phyloP scores from a whole-genome alignment of 1,139 yeast genomes.

The Pichia sp. region DNA sequence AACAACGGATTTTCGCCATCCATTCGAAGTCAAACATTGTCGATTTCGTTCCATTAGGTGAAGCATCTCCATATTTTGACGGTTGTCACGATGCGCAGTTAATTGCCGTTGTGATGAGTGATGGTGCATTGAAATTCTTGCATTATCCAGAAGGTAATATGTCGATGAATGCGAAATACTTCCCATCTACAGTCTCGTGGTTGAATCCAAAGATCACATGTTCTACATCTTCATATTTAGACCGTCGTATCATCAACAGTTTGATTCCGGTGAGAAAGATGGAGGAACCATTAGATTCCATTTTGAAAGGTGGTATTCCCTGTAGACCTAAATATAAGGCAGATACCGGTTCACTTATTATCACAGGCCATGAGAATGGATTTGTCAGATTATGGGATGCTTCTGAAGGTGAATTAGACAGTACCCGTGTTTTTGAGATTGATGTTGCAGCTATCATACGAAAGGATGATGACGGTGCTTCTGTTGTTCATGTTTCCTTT shows the following conservation, averaged over 20 bases:
- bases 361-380: constrained; percentile 85
- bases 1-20: constrained; percentile 53
- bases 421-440: constrained; percentile 56
- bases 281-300: constrained; percentile 29
- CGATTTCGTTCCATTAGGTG: constrained; percentile 51
- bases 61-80: constrained; percentile 60
- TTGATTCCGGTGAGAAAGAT: constrained; percentile 30
- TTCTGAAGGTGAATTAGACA: constrained; percentile 71
- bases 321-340: constrained; percentile 61
- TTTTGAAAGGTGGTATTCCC: constrained; percentile 80
- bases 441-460: constrained; percentile 46
- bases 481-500: constrained; percentile 62
- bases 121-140: constrained; percentile 56
- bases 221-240: constrained; percentile 46
- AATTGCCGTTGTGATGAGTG: constrained; percentile 55
- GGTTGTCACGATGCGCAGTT: constrained; percentile 70
- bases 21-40: constrained; percentile 43
- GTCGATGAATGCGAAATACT: constrained; percentile 54
- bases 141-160: constrained; percentile 55
- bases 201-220: constrained; percentile 71
- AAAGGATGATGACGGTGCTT: constrained; percentile 39
- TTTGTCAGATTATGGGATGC: constrained; percentile 79
- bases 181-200: constrained; percentile 82
- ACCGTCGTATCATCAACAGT: constrained; percentile 34
- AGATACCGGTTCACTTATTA: constrained; percentile 45